A percentile compares a stretch with the other conserved stretches of the same genome.
These are phyloP conservation scores for Paxillus ammoniavirescens DNA, from an alignment of 768 basidiomycete species.

Conservation along the genomic window DNA sequence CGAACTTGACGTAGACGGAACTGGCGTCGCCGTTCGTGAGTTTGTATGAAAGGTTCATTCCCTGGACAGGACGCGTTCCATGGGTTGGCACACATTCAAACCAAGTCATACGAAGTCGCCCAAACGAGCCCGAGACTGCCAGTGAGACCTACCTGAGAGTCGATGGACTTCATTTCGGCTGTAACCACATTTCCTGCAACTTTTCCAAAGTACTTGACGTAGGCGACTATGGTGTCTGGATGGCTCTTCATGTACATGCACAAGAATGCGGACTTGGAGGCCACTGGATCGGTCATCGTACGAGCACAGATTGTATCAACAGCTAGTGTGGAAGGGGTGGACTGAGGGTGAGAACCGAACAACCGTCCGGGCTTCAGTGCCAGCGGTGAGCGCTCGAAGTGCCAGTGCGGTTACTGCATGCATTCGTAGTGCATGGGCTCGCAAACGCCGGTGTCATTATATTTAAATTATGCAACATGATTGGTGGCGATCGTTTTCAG, in stretches of 20 bases:
- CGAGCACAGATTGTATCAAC: too few relatives aligned
- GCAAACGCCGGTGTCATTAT: too few relatives aligned
- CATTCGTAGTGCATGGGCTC: too few relatives aligned
- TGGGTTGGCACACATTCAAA: background rate
- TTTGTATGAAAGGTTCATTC: conserved; percentile 68
- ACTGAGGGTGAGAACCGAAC: too few relatives aligned
- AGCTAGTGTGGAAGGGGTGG: too few relatives aligned
- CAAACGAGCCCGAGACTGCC: background rate
- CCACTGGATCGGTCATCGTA: conserved; percentile 68
- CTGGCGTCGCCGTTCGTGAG: conserved; percentile 45
- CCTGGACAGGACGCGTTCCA: conserved; percentile 35
- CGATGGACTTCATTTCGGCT: conserved; percentile 72
- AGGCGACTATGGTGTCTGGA: conserved; percentile 81
- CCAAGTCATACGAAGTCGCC: background rate
- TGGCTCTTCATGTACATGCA: conserved; percentile 85
- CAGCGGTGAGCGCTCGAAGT: too few relatives aligned
- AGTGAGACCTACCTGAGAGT: conserved; percentile 50
- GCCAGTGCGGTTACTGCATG: too few relatives aligned
- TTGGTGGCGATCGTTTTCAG: too few relatives aligned
- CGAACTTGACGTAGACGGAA: conserved; percentile 54
- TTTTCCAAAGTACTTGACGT: conserved; percentile 75
- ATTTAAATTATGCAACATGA: too few relatives aligned
- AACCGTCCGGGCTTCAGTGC: too few relatives aligned
- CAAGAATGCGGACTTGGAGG: conserved; percentile 71
- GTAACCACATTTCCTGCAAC: conserved; percentile 50